Percentiles rank a stretch among this genome's conserved stretches.
Conservation (phyloP, 1,284 basidiomycete species). For the Phellopilus nigrolimitatus region DNA sequence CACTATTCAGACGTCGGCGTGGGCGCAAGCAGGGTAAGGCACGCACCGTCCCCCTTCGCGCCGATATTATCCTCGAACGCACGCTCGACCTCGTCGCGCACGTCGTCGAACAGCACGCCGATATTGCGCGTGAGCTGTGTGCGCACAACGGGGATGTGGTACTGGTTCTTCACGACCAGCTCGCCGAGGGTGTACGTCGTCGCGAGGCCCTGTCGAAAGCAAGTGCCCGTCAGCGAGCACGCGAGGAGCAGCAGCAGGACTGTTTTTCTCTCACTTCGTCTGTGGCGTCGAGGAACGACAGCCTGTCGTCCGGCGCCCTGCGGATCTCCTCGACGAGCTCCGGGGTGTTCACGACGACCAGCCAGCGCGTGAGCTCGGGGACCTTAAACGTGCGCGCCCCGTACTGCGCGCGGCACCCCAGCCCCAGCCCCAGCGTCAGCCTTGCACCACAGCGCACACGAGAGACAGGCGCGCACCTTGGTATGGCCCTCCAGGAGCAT, state of each 20-base stretch:
- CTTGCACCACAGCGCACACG: background rate
- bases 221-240: background rate
- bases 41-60: constrained; percentile 19
- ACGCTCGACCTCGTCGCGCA: constrained; percentile 25
- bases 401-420: constrained; percentile 18
- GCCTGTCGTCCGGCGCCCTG: constrained; percentile 30
- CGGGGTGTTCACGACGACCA: constrained; percentile 26
- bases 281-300: constrained; percentile 25
- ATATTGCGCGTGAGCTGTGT: constrained; percentile 26
- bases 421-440: background rate
- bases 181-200: constrained; percentile 17
- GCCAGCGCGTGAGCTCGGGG: constrained; percentile 27
- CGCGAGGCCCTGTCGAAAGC: background rate
- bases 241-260: background rate
- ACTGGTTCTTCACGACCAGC: constrained; percentile 20
- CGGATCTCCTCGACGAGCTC: constrained; percentile 31
- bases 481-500: constrained; percentile 7
- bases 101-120: constrained; percentile 21
- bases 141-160: constrained; percentile 25
- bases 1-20: no score
- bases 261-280: constrained; percentile 23
- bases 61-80: constrained; percentile 25
- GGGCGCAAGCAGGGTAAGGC: background rate
- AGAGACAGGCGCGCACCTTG: background rate
- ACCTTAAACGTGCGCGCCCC: constrained; percentile 26